Evolutionary conservation across 1,139 yeast genomes (phyloP).

Genomic region (Saccharomyces hybrid): DNA sequence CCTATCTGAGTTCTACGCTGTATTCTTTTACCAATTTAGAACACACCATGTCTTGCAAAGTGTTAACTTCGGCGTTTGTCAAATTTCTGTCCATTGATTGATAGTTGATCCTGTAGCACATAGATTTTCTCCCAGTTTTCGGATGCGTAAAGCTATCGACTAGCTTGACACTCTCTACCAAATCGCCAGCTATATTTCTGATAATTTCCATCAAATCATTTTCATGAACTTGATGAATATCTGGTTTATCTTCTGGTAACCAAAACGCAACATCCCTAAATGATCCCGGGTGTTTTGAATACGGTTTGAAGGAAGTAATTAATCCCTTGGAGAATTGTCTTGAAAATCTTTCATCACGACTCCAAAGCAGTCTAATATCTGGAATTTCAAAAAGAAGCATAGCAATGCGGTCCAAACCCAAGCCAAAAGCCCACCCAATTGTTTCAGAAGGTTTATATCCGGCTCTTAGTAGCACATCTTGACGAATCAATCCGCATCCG

Average conservation of each 20-base stretch:
- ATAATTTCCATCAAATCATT: slow-evolving; percentile 94
- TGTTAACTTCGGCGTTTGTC: slow-evolving; percentile 74
- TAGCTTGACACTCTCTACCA: slow-evolving; percentile 76
- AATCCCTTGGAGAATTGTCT: slow-evolving; percentile 60
- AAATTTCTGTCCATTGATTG: slow-evolving; percentile 94
- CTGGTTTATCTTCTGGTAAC: slow-evolving; percentile 44
- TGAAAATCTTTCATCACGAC: slow-evolving; percentile 68
- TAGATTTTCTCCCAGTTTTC: slow-evolving; percentile 65
- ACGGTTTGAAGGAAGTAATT: slow-evolving; percentile 74
- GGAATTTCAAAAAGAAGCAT: slow-evolving; percentile 94
- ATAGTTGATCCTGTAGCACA: slow-evolving; percentile 84
- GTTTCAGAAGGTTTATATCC: slow-evolving; percentile 50
- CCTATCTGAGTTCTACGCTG: slow-evolving; percentile 55
- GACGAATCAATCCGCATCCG: slow-evolving; percentile 89
- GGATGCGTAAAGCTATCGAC: slow-evolving; percentile 84
- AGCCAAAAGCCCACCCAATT: slow-evolving; percentile 97
- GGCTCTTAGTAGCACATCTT: slow-evolving; percentile 66
- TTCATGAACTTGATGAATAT: slow-evolving; percentile 48
- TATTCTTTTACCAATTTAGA: slow-evolving; percentile 44
- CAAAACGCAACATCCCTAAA: slow-evolving; percentile 87
- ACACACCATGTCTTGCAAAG: slow-evolving; percentile 58
- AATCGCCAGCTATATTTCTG: slow-evolving; percentile 74
- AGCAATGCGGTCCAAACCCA: slow-evolving; percentile 92
- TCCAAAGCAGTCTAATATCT: slow-evolving; percentile 91
- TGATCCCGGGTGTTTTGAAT: slow-evolving; percentile 86